Percentiles rank a stretch among this genome's conserved stretches.
phyloP scores from a whole-genome alignment of 208 protist genomes.

The Crithidia sp. region DNA sequence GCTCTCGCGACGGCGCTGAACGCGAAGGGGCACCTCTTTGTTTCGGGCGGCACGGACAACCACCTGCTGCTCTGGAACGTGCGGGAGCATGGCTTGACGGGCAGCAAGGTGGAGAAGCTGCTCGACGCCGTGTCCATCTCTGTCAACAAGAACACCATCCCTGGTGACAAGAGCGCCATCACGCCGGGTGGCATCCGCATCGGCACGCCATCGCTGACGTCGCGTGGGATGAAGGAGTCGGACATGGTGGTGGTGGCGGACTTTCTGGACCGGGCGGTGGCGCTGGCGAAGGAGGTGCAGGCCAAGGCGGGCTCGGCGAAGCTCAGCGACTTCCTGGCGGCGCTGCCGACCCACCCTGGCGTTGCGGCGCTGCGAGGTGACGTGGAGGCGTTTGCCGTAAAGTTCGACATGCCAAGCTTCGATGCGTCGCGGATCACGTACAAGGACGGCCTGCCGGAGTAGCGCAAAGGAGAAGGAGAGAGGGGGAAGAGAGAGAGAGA shows the following conservation, averaged over 20 bases:
- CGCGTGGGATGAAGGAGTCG: slow-evolving; percentile 92
- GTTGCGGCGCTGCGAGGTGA: slow-evolving; percentile 72
- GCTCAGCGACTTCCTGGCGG: slow-evolving; percentile 79
- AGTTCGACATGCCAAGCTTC: slow-evolving; percentile 90
- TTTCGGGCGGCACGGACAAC: slow-evolving; percentile 98
- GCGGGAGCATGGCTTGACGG: slow-evolving; percentile 92
- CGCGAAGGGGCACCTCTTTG: slow-evolving; percentile 90
- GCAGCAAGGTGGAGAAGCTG: slow-evolving; percentile 97
- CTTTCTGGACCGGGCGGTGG: slow-evolving; percentile 89
- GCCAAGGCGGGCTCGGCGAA: slow-evolving; percentile 48
- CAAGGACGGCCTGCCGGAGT: slow-evolving; percentile 59
- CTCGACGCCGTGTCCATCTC: slow-evolving; percentile 93
- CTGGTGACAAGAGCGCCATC: slow-evolving; percentile 94
- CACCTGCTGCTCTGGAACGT: slow-evolving; percentile 98
- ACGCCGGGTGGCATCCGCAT: slow-evolving; percentile 95
- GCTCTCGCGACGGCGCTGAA: slow-evolving; percentile 84
- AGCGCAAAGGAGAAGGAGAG: not conserved
- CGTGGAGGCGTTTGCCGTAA: slow-evolving; percentile 81
- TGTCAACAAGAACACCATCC: slow-evolving; percentile 98
- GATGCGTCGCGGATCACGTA: slow-evolving; percentile 74
- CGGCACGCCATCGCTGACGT: slow-evolving; percentile 96
- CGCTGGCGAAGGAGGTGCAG: slow-evolving; percentile 86
- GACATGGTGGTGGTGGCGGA: slow-evolving; percentile 93
- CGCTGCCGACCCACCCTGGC: slow-evolving; percentile 39
- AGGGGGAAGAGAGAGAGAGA: not conserved